Base-by-base conservation (phyloP, 148 eudicot genomes). In the Chenopodium quinoa region DNA sequence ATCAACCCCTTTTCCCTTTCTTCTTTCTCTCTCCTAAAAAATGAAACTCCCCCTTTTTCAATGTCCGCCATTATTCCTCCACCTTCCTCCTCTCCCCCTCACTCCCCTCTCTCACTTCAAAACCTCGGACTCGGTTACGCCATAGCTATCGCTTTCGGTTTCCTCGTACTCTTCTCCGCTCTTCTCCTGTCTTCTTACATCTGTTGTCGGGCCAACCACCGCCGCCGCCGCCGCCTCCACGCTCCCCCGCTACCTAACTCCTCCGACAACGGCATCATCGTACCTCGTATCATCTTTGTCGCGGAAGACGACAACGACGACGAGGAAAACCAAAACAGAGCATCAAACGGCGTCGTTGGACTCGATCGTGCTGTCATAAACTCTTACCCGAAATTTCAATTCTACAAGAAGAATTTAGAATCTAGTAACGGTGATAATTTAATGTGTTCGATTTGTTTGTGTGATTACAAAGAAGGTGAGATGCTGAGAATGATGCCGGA, bases 401-500 rank as follows among this genome's bases (percentile, higher is more conserved):
- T 82, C 87, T 64, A 76, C 29, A 90, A 75, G 75, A 82, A 75
- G 13, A 84, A 52, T 58, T 3, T 54, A 0, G 76, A 76, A 5
- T 58, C 9, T 12, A 82, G n/a, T 11, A 78, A 75, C 16, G 75
- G 65, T 7, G 75, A 72, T 27, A 85, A 89, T 29, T 68, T 81
- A 8, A 83, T 83, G 65, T 95, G 98, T 71, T 84, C 98, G 40
- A 95, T 95, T 44, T 95, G 98, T 75, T 52, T 95, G 76, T 95
- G 94, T 50, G 98, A 95, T 58, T 95, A 95, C 25, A 90, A 87
- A 64, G 97, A 95, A 1, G 82, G 82, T 6, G 97, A 93, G 87
- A 95, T 93, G 96, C 60, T 95, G 67, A 78, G 97, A 78, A 90
- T 95, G 93, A 85, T 95, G 89, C 98, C 98, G 44, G 97, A 95